Evolutionary conservation across 2,329 filamentous ascomycete genomes (phyloP), one percentile per base, ranked within the genome.

Genomic region (Xylaria multiplex): DNA sequence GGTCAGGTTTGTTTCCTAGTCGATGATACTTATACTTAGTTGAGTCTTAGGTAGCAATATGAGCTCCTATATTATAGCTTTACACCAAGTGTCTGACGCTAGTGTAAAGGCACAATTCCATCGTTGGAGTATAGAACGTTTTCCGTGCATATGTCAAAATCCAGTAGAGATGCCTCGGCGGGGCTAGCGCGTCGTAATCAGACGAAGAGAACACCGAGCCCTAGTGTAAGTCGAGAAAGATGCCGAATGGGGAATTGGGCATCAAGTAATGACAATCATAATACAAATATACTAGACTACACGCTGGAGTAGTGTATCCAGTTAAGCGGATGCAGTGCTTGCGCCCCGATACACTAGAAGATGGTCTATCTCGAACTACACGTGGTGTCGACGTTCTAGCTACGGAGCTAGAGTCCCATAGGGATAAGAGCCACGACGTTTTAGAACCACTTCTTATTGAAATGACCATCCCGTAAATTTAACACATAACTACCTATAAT

Each of bases 301-400:
- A 13, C 6, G 8, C 35, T 37, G 4, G 2, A 40, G 37, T 14
- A 40, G 37, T 14, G 37, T 13, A 40, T 14, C 6, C 16, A 11
- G 32, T 53, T 40, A 13, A 22, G 32, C 9, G 2, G 14, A 6
- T 55, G 6, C 37, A 30, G 53, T 30, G 16, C 27, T 43, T 8
- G 13, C 43, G n/a, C 22, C n/a, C 24, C 11, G 46, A 16, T 30
- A 50, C 16, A 35, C 14, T 13, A 27, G 13, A 40, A 14, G 35
- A 55, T 55, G n/a, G n/a, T 54, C 27, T 40, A 49, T 49, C 37
- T 43, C 53, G 7, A 55, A 40, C 37, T 43, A 32, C 50, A 54
- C 50, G 50, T 54, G 50, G 35, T 14, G 16, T 22, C 27, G 45
- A 13, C 27, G 19, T 16, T 40, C 19, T n/a, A 22, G 27, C 24